These are phyloP conservation scores for Colletotrichum sp. DNA, from an alignment of 2,329 filamentous ascomycete species.

Conservation along the genomic window DNA sequence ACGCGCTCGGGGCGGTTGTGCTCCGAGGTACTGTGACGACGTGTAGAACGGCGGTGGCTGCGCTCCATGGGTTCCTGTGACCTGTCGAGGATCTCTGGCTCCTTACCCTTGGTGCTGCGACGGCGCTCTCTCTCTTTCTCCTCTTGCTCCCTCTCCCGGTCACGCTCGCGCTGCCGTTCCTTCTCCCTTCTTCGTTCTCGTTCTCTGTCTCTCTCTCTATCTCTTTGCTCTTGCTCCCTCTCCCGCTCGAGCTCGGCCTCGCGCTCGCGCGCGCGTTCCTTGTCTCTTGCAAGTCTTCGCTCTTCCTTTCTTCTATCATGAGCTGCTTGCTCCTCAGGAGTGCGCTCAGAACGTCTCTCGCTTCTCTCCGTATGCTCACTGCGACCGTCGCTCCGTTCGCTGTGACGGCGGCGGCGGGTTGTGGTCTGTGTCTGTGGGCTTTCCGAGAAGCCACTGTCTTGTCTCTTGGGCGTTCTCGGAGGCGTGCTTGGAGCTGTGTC, in stretches of 20 bases:
- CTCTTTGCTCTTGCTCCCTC: not conserved
- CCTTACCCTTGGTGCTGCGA: constrained; percentile 37
- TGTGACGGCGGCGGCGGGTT: constrained; percentile 2
- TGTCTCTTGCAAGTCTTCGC: constrained; percentile 32
- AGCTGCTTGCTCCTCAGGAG: constrained; percentile 53
- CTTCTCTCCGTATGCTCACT: constrained; percentile 10
- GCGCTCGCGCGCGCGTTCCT: constrained; percentile 16
- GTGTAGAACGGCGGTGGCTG: constrained; percentile 40
- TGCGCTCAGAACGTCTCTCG: constrained; percentile 34
- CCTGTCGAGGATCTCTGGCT: constrained; percentile 24
- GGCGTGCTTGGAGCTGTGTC: constrained; percentile 34
- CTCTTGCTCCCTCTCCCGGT: constrained; percentile 1
- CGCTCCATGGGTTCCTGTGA: constrained; percentile 21
- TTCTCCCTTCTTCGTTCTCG: not conserved
- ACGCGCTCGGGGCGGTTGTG: constrained; percentile 24
- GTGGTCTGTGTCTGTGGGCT: constrained; percentile 27
- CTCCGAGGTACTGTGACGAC: constrained; percentile 44
- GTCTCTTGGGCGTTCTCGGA: constrained; percentile 44
- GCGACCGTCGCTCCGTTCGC: constrained; percentile 1
- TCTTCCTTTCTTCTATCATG: constrained; percentile 56
- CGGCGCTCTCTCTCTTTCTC: constrained; percentile 1
- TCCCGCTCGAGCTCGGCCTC: constrained; percentile 15
- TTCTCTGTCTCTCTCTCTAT: constrained; percentile 6
- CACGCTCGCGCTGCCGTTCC: constrained; percentile 23
- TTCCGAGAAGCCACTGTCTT: constrained; percentile 53